A percentile compares a stretch with the other conserved stretches of the same genome.
Evolutionary conservation across 2,329 filamentous ascomycete genomes (phyloP).

Genomic region (Myriosclerotinia curreyana): DNA sequence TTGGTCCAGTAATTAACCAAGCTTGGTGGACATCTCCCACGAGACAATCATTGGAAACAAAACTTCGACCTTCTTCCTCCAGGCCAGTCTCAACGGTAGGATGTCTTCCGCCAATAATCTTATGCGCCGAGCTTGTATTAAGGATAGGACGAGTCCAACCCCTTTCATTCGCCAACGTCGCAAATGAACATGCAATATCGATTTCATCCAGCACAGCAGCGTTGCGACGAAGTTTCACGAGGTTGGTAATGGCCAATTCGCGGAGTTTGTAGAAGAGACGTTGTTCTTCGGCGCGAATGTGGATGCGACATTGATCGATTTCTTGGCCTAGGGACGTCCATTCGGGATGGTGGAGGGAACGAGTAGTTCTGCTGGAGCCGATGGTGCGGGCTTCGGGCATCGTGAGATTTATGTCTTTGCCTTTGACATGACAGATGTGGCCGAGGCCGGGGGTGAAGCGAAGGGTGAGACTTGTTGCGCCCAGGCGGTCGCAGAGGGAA

Average conservation of each 20-base stretch:
- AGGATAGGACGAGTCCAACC: constrained; percentile 70
- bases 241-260: constrained; percentile 70
- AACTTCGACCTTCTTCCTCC: constrained; percentile 72
- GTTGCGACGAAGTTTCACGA: constrained; percentile 84
- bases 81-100: constrained; percentile 87
- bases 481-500: constrained; percentile 58
- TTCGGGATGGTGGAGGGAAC: constrained; percentile 76
- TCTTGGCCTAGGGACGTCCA: constrained; percentile 80
- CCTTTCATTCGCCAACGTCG: constrained; percentile 72
- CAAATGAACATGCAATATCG: constrained; percentile 85
- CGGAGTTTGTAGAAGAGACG: constrained; percentile 73
- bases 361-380: constrained; percentile 77
- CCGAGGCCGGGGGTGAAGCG: constrained; percentile 85
- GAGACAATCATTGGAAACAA: constrained; percentile 82
- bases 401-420: constrained; percentile 58
- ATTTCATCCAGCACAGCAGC: constrained; percentile 90
- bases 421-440: constrained; percentile 87
- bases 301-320: constrained; percentile 73
- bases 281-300: constrained; percentile 82
- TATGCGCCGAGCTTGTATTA: constrained; percentile 62
- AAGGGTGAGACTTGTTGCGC: constrained; percentile 66
- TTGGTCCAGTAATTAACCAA: constrained; percentile 76
- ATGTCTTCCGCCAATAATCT: constrained; percentile 82
- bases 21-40: constrained; percentile 66
- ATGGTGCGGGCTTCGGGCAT: constrained; percentile 51